Conservation (phyloP, 2,329 filamentous ascomycete genomes). For the Fusarium sp. region DNA sequence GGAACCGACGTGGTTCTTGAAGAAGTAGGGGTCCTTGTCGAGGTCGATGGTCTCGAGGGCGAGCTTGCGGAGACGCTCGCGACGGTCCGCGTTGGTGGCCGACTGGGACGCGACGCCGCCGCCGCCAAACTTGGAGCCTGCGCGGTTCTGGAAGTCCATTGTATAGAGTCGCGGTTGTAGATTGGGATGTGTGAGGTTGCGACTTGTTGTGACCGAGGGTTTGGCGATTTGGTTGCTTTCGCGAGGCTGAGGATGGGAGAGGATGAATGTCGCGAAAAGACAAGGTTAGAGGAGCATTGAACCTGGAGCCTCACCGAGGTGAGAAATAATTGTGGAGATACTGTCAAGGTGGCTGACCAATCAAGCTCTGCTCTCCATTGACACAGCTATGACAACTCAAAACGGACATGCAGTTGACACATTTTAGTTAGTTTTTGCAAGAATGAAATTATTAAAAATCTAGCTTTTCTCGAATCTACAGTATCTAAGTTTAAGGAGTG, state of each 20-base stretch:
- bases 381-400: background rate
- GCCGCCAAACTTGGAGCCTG: conserved; percentile 97
- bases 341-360: conserved; percentile 24
- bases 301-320: conserved; percentile 17
- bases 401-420: background rate
- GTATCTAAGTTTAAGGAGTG: background rate
- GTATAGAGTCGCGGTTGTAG: background rate
- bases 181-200: background rate
- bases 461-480: background rate
- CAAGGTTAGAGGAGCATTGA: conserved; percentile 13
- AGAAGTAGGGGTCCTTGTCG: conserved; percentile 99
- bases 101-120: conserved; percentile 95
- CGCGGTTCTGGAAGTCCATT: conserved; percentile 91
- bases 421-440: background rate
- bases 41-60: conserved; percentile 99
- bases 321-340: conserved; percentile 18
- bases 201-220: background rate
- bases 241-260: conserved; percentile 24
- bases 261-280: conserved; percentile 33
- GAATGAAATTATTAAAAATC: background rate
- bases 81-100: conserved; percentile 95
- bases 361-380: conserved; percentile 6
- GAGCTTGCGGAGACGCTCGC: conserved; percentile 96
- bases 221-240: background rate
- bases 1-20: conserved; percentile 98